Evolutionary conservation across 345 rosid genomes (phyloP), one percentile per base, ranked within the genome.

Genomic region (Eutrema japonicum): DNA sequence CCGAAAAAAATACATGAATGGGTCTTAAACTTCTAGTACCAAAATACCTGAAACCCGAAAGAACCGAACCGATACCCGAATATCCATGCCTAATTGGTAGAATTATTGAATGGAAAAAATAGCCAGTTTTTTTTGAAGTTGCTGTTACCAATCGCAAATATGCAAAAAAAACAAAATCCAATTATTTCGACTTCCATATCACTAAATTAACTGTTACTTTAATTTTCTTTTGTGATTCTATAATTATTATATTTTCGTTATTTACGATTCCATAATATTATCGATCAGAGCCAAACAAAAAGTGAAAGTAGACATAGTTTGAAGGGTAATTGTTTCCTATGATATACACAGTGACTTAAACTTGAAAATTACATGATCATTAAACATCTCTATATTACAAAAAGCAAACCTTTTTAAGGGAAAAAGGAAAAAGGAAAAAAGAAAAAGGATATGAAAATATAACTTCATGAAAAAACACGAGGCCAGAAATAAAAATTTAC

Each of bases 341-440:
- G 53, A 10, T 22, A 64, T 64, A 73, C 53, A 68, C 73, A 68
- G 10, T 18, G 54, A 50, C 55, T 9, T 49, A 59, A 56, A 58
- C 36, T 18, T 41, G 46, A 41, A 66, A 74, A 29, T 58, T 48
- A 46, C 60, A 66, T 12, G 48, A 64, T 58, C 16, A 3, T 56
- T 56, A 40, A 50, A 57, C 53, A 58, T 49, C 46, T 58, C 58
- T 41, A 0, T 41, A 0, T 29, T 67, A 74, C 53, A 66, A 0
- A 36, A 6, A 4, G 26, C 26, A 6, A 43, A 46, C 72, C 49
- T 22, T 66, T 41, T 5, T 16, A 52, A 22, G 26, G 26, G 2
- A 22, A 22, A 22, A 0, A 18, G 22, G 22, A 18, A 51, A 2
- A 54, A 7, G 40, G 22, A 54, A 10, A 54, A 14, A 40, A 38